Base-by-base conservation (phyloP, 2,329 filamentous ascomycete species). In the Epichloe aotearoae region DNA sequence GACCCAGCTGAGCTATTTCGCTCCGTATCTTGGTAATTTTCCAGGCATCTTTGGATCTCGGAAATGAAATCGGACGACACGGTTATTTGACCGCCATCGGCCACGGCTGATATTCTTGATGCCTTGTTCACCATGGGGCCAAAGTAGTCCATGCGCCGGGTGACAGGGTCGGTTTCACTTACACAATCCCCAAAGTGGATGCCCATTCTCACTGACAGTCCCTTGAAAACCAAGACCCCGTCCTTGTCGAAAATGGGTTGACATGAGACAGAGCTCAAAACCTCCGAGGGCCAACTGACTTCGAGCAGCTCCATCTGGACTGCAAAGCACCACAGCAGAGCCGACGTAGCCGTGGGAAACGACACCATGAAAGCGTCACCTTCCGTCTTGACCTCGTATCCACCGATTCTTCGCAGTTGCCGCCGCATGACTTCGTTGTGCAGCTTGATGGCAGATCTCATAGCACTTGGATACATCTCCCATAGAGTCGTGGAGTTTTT, bases 311-410 rank as follows among this genome's bases (percentile, higher is more conserved):
- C 79, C 57, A 83, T 84, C 66, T 98, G 93, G 30, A 96, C 90
- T 20, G 89, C 88, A 69, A 98, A 98, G 59, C 86, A 94, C 93
- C 93, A 98, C 7, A 98, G 76, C 46, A 98, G 71, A 5, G 93
- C 93, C 8, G 90, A 93, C 1, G 93, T 97, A 2, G 93, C 89
- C 0, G 93, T 97, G 2, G 90, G 88, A 68, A 98, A 98, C 10
- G 91, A 95, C 34, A 98, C 93, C 90, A 98, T 97, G 62, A 98
- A 98, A 8, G 93, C 93, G 69, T 98, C 93, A 58, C 93, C 93
- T 87, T 98, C 93, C 17, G 93, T 98, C 75, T 98, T 98, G 67
- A 98, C 93, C 69, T 98, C 93, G 63, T 96, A 98, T 1, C 93
- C 93, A 62, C 93, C 93, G 59, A 96, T 94, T 55, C 90, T 84